phyloP scores from a whole-genome alignment of 257 asterid species.

The Petunia secreta region DNA sequence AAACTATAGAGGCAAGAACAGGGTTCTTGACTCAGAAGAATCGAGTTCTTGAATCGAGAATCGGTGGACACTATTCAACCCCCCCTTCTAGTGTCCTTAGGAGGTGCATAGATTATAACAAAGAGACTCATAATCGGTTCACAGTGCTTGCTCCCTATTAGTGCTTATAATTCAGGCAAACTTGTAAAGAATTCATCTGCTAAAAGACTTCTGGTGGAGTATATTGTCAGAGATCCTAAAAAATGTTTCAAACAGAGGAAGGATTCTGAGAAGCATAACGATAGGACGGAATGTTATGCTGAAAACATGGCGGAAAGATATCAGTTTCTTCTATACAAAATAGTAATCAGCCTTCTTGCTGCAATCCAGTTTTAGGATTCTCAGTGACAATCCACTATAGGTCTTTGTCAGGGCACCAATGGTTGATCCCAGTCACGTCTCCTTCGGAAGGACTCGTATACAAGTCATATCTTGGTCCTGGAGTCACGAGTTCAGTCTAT shows the following conservation, averaged over 20 bases:
- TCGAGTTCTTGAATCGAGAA: too few relatives aligned
- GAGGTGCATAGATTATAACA: too few relatives aligned
- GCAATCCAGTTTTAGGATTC: constrained; percentile 29
- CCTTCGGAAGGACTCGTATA: constrained; percentile 90
- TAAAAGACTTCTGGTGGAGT: constrained; percentile 51
- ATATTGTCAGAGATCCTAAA: constrained; percentile 39
- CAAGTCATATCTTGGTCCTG: constrained; percentile 73
- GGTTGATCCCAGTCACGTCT: constrained; percentile 88
- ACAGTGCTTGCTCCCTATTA: constrained; percentile 59
- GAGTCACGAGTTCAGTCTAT: constrained; percentile 40
- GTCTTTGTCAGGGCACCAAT: constrained; percentile 64
- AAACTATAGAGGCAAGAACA: too few relatives aligned
- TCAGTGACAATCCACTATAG: constrained; percentile 31
- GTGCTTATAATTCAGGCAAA: constrained; percentile 42
- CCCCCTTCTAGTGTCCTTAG: too few relatives aligned
- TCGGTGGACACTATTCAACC: too few relatives aligned
- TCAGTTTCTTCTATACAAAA: constrained; percentile 50
- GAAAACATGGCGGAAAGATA: constrained; percentile 59
- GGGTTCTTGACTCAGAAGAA: too few relatives aligned
- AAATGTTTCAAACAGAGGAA: constrained; percentile 40
- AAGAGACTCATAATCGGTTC: constrained; percentile 71
- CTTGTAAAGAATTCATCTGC: constrained; percentile 43
- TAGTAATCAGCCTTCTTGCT: constrained; percentile 35
- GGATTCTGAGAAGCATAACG: constrained; percentile 40
- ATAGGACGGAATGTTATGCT: constrained; percentile 61